Evolutionary conservation across 495 filamentous ascomycete species (phyloP), one percentile per base, ranked within the genome.

Genomic region (Talaromyces trachyspermus): DNA sequence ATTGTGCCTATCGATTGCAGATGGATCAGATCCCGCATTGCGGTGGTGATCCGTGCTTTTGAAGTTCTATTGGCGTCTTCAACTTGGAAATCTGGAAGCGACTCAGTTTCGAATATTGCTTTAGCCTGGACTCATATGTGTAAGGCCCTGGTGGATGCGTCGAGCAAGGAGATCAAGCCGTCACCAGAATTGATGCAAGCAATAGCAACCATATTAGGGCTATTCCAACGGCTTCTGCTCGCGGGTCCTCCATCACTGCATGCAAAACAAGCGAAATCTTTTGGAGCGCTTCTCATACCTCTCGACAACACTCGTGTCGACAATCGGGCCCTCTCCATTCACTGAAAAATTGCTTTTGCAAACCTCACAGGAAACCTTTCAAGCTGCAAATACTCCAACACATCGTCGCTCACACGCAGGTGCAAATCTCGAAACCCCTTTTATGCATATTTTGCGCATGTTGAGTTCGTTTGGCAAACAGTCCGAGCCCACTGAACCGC

Each of bases 101-200:
- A 68, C 5, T 56, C 61, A 11, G 52, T 54, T 18, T 70, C 65
- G 2, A 58, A 68, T 22, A 71, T 79, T 20, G 71, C 69, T 27
- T 59, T 62, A 9, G 70, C 91, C 32, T 96, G 92, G 91, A 60
- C 63, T 9, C 72, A 66, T 38, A 77, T 95, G 22, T 75, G 83
- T 12, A 76, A 66, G 10, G 79, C 86, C 5, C 62, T 96, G 24
- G 81, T 83, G 3, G 75, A 82, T 43, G 90, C 92, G 0, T 86
- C 86, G 5, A 82, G 75, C 35, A 92, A 94, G 63, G 92, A 98
- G 58, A 82, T 98, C 46, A 95, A 89, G 53, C 84, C 90, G 10
- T 88, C 88, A 0, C 75, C 75, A 18, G 89, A 97, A 47, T 83
- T 86, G 4, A 86, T 86, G 65, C 73, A 81, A 41, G 88, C 89